A percentile compares a stretch with the other conserved stretches of the same genome.
phyloP scores from a whole-genome alignment of 768 basidiomycete genomes.

The Cyclocybe cylindracea region DNA sequence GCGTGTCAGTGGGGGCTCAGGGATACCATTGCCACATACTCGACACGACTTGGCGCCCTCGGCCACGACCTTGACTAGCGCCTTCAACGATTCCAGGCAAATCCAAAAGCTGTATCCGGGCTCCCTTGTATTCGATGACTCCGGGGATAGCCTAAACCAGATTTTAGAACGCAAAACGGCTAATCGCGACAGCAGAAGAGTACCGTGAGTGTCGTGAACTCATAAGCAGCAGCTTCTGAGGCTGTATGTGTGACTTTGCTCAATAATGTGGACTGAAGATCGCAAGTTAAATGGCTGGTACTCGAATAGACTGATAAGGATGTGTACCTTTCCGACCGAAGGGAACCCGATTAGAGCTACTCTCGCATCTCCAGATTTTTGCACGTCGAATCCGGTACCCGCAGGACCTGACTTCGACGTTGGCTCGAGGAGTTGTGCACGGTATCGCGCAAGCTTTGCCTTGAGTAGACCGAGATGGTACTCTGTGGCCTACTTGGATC shows the following conservation, averaged over 20 bases:
- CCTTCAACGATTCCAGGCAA: conserved; percentile 96
- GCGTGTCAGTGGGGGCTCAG: conserved; percentile 2
- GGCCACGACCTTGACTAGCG: conserved; percentile 85
- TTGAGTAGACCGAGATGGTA: conserved; percentile 93
- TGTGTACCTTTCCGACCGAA: conserved; percentile 81
- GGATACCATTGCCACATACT: conserved; percentile 44
- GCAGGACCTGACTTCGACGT: conserved; percentile 77
- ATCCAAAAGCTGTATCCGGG: conserved; percentile 91
- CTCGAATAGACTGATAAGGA: not conserved
- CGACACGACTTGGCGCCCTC: conserved; percentile 95
- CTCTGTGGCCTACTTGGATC: conserved; percentile 74
- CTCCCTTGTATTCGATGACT: conserved; percentile 93
- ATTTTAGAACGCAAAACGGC: conserved; percentile 9
- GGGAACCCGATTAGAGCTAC: conserved; percentile 95
- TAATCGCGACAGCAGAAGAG: not conserved
- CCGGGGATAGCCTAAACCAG: conserved; percentile 85
- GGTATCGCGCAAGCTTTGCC: conserved; percentile 92
- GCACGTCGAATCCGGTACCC: conserved; percentile 88
- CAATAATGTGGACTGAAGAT: conserved; percentile 73
- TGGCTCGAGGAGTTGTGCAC: conserved; percentile 94
- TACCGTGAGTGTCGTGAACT: conserved; percentile 91
- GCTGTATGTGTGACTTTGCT: conserved; percentile 91
- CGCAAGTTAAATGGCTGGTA: not conserved
- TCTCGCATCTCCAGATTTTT: conserved; percentile 80
- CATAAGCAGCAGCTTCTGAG: conserved; percentile 88